Base-by-base conservation (phyloP, 352 stramenopile genomes). In the Phytophthora ramorum region DNA sequence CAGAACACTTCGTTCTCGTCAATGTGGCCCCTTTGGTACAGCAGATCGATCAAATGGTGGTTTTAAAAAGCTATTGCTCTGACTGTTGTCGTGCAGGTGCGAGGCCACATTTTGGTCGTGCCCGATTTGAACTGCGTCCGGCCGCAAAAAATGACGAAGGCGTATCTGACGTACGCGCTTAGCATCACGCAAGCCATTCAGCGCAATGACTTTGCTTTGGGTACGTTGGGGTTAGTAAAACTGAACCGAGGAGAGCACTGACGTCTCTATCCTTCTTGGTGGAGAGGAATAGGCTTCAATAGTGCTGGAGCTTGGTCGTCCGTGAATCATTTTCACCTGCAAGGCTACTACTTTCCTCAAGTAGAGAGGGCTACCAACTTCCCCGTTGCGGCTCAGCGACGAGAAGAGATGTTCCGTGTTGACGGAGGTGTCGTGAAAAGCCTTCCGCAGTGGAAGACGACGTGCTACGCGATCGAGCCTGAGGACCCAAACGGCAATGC, bases 251-350 rank as follows among this genome's bases (percentile, higher is more conserved):
- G 28, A 35, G 3, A 22, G 12, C 5, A 43, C 37, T 43, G 12
- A n/a, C 6, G n/a, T 8, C 37, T 17, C 5, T n/a, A 13, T 14
- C 4, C n/a, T 43, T 19, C 17, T 46, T 19, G 9, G 24, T 46
- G 40, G 17, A 28, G 10, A 4, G 4, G 7, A 6, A 52, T 30
- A 81, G 85, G 83, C 5, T 93, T 91, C 61, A 93, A 93, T 57
- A 90, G 85, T 49, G 63, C 69, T 26, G 85, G 85, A 17, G 85
- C 85, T 14, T 93, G 85, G 85, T 89, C 85, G 8, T 92, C 83
- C 4, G 85, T 93, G 9, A 90, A 92, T 47, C 83, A 93, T 52
- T 85, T 87, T 45, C 85, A 93, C 32, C 77, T 92, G 3, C 85
- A 93, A 64, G 78, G 75, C 0, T 89, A 83, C 32, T 90, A 87